Evolutionary conservation across 768 basidiomycete genomes (phyloP), one percentile per base, ranked within the genome.

Genomic region (Pleurotus eryngii): DNA sequence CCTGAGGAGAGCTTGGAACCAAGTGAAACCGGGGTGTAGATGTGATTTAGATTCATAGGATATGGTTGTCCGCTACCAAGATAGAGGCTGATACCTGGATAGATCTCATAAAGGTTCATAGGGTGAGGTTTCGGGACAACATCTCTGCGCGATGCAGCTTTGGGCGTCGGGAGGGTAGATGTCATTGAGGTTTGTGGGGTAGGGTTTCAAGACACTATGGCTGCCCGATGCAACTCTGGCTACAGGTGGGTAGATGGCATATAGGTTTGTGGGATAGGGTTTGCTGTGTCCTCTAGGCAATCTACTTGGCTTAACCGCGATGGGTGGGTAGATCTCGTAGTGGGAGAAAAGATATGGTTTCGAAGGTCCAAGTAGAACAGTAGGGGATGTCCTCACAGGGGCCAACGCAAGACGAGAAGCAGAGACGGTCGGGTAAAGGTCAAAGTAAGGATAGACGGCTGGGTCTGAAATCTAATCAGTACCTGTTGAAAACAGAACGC

Each of bases 361-460:
- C 15, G 51, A 54, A n/a, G 9, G 20, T 11, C 51, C 39, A 4
- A 42, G 39, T 2, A 42, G 12, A 11, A 40, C 51, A 9, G 30
- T 3, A 12, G 20, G 35, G 6, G 9, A 9, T 24, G 37, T 24
- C 15, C n/a, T 4, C 17, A 5, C 15, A 12, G 39, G 8, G 3
- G 30, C 3, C 30, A 35, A 4, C 20, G 51, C 20, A 24, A 54
- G 51, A 17, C 14, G 18, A 18, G 37, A 37, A 9, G 49, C 38
- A 22, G 38, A 51, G 42, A 43, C 20, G 18, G 61, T 37, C 4
- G 68, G 70, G 49, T 72, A 72, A 24, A 72, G 55, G 57, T 71
- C 65, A 49, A 75, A 70, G 48, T 72, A 57, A 49, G 73, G 74
- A 57, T 76, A 75, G 22, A 70, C 61, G 39, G 68, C 35, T 55